Evolutionary conservation across 768 basidiomycete genomes (phyloP).

Genomic region (Suillus decipiens): DNA sequence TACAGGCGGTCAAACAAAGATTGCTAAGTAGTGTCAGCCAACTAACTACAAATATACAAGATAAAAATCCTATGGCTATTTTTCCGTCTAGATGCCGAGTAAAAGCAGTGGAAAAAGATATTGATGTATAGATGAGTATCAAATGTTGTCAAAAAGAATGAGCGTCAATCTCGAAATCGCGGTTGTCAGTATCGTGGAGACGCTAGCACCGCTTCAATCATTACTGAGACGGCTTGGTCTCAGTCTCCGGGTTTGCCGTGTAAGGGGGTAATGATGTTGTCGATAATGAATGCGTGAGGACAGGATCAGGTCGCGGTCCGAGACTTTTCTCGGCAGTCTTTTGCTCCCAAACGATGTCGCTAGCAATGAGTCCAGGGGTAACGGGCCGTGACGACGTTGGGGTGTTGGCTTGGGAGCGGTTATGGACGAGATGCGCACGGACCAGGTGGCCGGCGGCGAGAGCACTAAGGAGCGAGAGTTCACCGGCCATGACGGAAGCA

Average conservation of each 20-base stretch:
- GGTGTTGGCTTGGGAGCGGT: constrained; percentile 81
- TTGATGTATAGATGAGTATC: constrained; percentile 5
- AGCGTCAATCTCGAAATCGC: background rate
- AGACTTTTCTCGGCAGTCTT: constrained; percentile 15
- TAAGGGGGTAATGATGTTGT: constrained; percentile 48
- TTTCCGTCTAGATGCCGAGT: constrained; percentile 3
- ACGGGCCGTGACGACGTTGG: constrained; percentile 64
- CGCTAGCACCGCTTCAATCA: constrained; percentile 9
- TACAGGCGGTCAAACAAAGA: background rate
- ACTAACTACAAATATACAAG: constrained; percentile 6
- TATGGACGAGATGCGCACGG: constrained; percentile 90
- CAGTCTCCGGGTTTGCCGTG: constrained; percentile 22
- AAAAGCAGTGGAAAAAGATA: background rate
- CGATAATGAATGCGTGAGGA: constrained; percentile 37
- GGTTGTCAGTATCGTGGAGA: background rate
- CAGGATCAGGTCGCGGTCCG: constrained; percentile 7
- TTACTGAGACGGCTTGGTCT: constrained; percentile 20
- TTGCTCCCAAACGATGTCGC: constrained; percentile 27
- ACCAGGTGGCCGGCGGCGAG: constrained; percentile 95
- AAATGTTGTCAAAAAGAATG: background rate
- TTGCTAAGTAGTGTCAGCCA: background rate
- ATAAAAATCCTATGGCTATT: constrained; percentile 4
- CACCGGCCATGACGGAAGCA: constrained; percentile 96
- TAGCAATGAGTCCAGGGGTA: constrained; percentile 49
- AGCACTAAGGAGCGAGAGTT: constrained; percentile 87